Evolutionary conservation across 768 basidiomycete genomes (phyloP).

Genomic region (Cantharellus cinnabarinus): DNA sequence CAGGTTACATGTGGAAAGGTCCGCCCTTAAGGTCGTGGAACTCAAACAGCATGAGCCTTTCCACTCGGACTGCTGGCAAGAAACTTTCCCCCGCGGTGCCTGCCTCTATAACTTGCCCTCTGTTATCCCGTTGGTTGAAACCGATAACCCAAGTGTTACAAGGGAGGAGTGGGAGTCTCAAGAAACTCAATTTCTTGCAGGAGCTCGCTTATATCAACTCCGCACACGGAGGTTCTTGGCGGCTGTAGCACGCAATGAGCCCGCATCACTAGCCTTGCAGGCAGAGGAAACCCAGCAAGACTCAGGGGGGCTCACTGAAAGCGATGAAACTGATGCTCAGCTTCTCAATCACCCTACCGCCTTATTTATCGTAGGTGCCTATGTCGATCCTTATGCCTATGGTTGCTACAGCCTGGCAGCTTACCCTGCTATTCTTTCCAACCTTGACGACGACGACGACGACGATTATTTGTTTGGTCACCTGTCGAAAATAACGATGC

Average conservation of each 20-base stretch:
- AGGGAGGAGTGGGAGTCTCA: not conserved
- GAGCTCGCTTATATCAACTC: not conserved
- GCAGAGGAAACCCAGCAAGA: not conserved
- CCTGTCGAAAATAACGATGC: no score
- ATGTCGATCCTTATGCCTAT: not conserved
- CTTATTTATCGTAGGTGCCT: conserved; percentile 13
- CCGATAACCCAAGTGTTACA: not conserved
- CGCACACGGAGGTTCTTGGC: not conserved
- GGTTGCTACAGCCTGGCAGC: not conserved
- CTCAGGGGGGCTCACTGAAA: not conserved
- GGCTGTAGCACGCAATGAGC: not conserved
- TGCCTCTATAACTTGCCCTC: not conserved
- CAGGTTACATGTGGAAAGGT: not conserved
- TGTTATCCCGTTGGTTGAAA: not conserved
- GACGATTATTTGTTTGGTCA: no score
- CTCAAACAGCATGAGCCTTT: not conserved
- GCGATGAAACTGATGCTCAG: not conserved
- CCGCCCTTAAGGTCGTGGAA: not conserved
- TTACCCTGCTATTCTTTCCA: not conserved
- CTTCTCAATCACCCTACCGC: not conserved
- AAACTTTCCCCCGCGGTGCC: not conserved
- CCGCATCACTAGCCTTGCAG: not conserved
- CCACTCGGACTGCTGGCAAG: not conserved
- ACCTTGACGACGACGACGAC: no score
- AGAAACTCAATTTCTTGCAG: not conserved